phyloP scores from a whole-genome alignment of 108 stramenopile genomes.

The Skeletonema tropicum region DNA sequence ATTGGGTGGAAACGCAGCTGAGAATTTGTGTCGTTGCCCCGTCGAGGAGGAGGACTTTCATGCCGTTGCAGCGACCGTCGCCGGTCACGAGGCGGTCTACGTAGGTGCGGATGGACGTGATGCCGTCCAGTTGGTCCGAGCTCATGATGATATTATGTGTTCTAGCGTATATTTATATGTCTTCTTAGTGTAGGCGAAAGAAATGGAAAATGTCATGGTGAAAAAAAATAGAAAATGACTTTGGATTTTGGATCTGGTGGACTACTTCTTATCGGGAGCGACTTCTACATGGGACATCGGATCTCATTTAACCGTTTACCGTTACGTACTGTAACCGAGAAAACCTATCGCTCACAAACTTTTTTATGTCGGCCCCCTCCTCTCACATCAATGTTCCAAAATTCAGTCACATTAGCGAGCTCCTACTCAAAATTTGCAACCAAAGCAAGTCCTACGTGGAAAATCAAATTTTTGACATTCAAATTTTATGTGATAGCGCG shows the following conservation, averaged over 20 bases:
- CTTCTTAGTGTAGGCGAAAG: too few relatives aligned
- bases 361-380: too few relatives aligned
- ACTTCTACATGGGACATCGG: too few relatives aligned
- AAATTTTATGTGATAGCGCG: too few relatives aligned
- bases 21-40: conserved; percentile 89
- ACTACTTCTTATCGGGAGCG: too few relatives aligned
- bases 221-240: too few relatives aligned
- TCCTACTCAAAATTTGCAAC: background rate
- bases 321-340: too few relatives aligned
- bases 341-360: too few relatives aligned
- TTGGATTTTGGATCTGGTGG: background rate
- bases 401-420: too few relatives aligned
- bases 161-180: too few relatives aligned
- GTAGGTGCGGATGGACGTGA: conserved; percentile 79
- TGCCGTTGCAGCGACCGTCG: conserved; percentile 76
- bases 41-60: conserved; percentile 97
- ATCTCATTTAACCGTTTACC: background rate
- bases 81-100: conserved; percentile 90
- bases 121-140: conserved; percentile 67
- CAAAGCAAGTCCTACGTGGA: background rate
- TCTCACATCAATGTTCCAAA: too few relatives aligned
- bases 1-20: conserved; percentile 88
- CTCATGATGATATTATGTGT: background rate
- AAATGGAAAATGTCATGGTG: too few relatives aligned
- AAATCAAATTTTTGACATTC: background rate